Base-by-base conservation (phyloP, 768 basidiomycete genomes). In the Lentinula aciculospora region DNA sequence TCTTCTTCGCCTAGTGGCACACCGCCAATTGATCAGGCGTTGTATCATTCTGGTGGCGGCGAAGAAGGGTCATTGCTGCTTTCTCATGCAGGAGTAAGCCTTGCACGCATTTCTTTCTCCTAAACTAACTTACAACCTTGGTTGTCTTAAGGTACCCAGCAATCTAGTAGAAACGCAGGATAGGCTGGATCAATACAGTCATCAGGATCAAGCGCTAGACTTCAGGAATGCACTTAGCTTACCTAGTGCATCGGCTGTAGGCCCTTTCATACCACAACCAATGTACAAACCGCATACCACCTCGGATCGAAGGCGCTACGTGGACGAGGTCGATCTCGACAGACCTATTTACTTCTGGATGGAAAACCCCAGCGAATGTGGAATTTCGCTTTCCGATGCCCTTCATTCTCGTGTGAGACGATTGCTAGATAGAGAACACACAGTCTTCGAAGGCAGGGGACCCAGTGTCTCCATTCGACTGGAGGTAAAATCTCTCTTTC, bases 391-490 rank as follows among this genome's bases (percentile, higher is more conserved):
- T 49, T 70, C 72, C 10, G 89, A 92, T 62, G 87, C 85, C 8
- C 65, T 89, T 56, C 84, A 76, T 66, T 81, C 79, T 57, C 79
- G 77, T 53, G 81, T 85, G 45, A 77, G 76, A 64, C 72, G 78
- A 39, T 74, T 92, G 31, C 67, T 67, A 19, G 73, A 77, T 58
- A 82, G 82, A 29, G 87, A 89, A 39, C 81, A 85, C 59, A 73
- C 74, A 4, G 87, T 92, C 66, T 90, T 91, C 61, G 74, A 81
- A 63, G 76, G 83, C 3, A 82, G 89, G 42, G 89, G 89, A 3
- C 89, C 89, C 7, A 89, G 88, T 40, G 86, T 92, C 34, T 91
- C 89, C 1, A 87, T 92, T 58, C 81, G 89, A 29, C 73, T 91
- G 25, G 86, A 89, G 77, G 89, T 85, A 62, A 63, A 42, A 39